Evolutionary conservation across 2,329 filamentous ascomycete genomes (phyloP).

Genomic region (Phialocephala subalpina): DNA sequence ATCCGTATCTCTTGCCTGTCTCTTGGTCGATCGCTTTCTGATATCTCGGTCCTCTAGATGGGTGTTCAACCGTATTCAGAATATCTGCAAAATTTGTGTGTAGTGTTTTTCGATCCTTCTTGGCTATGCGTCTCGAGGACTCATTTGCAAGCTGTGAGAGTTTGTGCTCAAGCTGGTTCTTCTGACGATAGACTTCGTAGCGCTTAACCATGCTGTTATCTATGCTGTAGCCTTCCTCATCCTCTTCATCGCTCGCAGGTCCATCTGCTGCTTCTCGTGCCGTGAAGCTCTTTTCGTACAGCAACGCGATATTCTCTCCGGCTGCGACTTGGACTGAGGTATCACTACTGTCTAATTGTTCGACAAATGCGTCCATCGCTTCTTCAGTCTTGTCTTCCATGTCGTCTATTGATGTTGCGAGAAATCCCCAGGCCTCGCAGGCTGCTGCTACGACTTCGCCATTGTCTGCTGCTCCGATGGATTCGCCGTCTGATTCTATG

Average conservation of each 20-base stretch:
- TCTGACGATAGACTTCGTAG: constrained; percentile 73
- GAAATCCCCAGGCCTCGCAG: constrained; percentile 73
- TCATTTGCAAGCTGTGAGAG: constrained; percentile 66
- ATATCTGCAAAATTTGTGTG: constrained; percentile 73
- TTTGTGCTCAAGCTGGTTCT: constrained; percentile 64
- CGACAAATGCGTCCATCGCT: constrained; percentile 72
- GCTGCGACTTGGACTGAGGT: constrained; percentile 71
- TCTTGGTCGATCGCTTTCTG: constrained; percentile 69
- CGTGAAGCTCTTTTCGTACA: constrained; percentile 70
- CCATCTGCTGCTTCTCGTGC: constrained; percentile 55
- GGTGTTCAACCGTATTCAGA: constrained; percentile 70
- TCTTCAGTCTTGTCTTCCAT: constrained; percentile 69
- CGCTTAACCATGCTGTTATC: constrained; percentile 62
- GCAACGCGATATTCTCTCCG: constrained; percentile 74
- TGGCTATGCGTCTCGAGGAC: constrained; percentile 68
- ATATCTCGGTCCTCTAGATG: constrained; percentile 71
- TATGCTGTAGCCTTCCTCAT: constrained; percentile 44
- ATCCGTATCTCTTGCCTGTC: constrained; percentile 66
- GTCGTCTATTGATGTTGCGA: constrained; percentile 72
- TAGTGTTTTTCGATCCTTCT: constrained; percentile 71
- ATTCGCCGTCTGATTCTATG: constrained; percentile 71
- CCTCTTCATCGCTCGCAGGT: constrained; percentile 52
- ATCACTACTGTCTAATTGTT: constrained; percentile 72
- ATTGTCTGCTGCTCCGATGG: constrained; percentile 68
- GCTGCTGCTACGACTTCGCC: constrained; percentile 69